These are phyloP conservation scores for Aspergillus persii DNA, from an alignment of 2,329 filamentous ascomycete genomes.

Conservation along the genomic window DNA sequence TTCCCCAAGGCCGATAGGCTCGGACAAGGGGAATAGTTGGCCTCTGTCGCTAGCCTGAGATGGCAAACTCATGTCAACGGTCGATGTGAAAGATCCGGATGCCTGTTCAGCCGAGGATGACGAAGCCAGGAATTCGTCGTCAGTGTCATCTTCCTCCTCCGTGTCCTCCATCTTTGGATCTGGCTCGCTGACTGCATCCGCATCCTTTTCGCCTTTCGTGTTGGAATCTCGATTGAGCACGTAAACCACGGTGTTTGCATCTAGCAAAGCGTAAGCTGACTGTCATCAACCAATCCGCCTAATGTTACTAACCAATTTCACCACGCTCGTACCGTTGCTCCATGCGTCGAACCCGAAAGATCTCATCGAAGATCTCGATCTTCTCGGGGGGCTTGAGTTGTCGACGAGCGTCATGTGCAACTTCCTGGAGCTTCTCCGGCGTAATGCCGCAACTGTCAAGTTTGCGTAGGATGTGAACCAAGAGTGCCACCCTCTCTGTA, in stretches of 20 bases:
- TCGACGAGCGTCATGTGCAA: conserved; percentile 40
- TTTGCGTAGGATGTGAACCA: conserved; percentile 42
- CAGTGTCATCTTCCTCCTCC: conserved; percentile 28
- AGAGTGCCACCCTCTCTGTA: conserved; percentile 36
- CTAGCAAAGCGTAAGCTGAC: conserved; percentile 17
- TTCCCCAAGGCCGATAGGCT: conserved; percentile 29
- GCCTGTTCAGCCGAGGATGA: conserved; percentile 26
- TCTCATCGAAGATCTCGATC: conserved; percentile 40
- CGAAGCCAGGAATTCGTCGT: conserved; percentile 27
- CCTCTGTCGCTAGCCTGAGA: conserved; percentile 14
- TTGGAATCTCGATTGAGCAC: conserved; percentile 37
- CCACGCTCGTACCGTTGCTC: conserved; percentile 42
- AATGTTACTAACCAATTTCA: conserved; percentile 37
- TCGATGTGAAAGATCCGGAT: conserved; percentile 24
- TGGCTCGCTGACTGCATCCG: conserved; percentile 26
- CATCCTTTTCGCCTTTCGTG: conserved; percentile 32
- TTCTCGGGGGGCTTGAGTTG: conserved; percentile 36
- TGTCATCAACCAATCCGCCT: neutral
- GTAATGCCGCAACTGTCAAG: conserved; percentile 36
- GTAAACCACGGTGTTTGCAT: conserved; percentile 36
- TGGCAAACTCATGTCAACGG: conserved; percentile 21
- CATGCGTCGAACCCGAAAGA: conserved; percentile 39
- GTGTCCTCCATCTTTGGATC: conserved; percentile 18
- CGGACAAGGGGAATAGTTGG: conserved; percentile 29
- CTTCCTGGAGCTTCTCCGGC: conserved; percentile 39